Evolutionary conservation across 208 protist genomes (phyloP).

Genomic region (Herpetomonas tarakana): DNA sequence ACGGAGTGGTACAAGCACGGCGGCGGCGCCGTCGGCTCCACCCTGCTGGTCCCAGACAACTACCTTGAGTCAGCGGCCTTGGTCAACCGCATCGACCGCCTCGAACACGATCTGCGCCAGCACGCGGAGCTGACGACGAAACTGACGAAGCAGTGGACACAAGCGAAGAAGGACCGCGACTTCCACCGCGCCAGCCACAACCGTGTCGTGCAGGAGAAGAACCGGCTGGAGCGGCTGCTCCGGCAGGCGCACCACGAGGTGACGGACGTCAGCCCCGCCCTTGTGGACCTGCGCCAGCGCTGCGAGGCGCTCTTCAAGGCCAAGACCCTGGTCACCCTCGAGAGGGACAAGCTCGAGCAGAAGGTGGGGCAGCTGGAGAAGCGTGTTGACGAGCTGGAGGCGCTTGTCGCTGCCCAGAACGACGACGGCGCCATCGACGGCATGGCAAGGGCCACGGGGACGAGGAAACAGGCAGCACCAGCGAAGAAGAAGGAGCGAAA

Average conservation of each 20-base stretch:
- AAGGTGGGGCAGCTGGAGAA: constrained; percentile 64
- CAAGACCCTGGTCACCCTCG: constrained; percentile 77
- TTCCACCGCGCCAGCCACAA: constrained; percentile 88
- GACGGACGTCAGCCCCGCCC: constrained; percentile 69
- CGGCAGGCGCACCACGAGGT: constrained; percentile 71
- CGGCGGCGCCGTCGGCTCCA: constrained; percentile 39
- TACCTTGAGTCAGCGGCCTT: constrained; percentile 84
- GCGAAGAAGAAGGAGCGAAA: too few relatives aligned
- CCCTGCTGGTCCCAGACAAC: constrained; percentile 74
- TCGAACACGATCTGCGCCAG: constrained; percentile 77
- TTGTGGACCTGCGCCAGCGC: constrained; percentile 77
- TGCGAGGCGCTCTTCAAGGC: constrained; percentile 80
- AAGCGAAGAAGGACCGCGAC: constrained; percentile 85
- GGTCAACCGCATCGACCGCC: constrained; percentile 66
- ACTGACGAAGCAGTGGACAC: constrained; percentile 69
- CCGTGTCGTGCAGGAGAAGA: constrained; percentile 87
- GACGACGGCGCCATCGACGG: constrained; percentile 9
- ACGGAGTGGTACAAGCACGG: constrained; percentile 85
- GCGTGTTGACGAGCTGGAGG: constrained; percentile 55
- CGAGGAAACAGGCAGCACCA: neutral
- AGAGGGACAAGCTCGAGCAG: constrained; percentile 70
- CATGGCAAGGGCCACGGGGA: constrained; percentile 1
- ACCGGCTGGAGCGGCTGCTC: constrained; percentile 64
- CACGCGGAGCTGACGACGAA: constrained; percentile 78
- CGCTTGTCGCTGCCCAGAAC: constrained; percentile 9